These are phyloP conservation scores for Chalaropsis ovoidea DNA, from an alignment of 2,329 filamentous ascomycete genomes.

Conservation along the genomic window DNA sequence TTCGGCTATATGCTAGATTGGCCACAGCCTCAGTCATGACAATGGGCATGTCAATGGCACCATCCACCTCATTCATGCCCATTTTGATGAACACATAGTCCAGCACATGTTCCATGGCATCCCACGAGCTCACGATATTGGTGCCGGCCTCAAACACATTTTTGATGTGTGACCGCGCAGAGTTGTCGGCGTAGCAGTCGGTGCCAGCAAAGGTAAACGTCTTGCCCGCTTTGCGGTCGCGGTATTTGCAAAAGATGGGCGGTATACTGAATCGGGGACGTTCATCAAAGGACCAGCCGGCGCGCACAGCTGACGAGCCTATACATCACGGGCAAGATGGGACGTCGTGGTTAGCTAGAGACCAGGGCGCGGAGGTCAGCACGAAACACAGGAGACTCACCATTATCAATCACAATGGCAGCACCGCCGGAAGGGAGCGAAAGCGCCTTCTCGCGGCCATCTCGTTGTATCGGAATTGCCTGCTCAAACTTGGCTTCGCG, in stretches of 20 bases:
- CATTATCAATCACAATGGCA: constrained; percentile 97
- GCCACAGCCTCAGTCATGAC: constrained; percentile 94
- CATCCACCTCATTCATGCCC: constrained; percentile 66
- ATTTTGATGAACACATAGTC: constrained; percentile 94
- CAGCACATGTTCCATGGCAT: constrained; percentile 87
- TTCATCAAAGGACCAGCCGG: constrained; percentile 89
- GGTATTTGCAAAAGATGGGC: constrained; percentile 88
- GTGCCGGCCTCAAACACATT: constrained; percentile 84
- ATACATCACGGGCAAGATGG: constrained; percentile 13
- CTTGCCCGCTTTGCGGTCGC: constrained; percentile 84
- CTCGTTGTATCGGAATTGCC: constrained; percentile 44
- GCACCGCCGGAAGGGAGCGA: constrained; percentile 46
- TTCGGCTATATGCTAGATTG: constrained; percentile 78
- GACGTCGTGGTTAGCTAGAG: constrained; percentile 24
- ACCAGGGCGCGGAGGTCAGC: background rate
- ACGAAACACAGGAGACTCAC: constrained; percentile 39
- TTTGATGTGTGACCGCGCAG: constrained; percentile 78
- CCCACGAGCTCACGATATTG: constrained; percentile 93
- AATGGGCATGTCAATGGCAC: constrained; percentile 71
- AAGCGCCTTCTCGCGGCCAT: constrained; percentile 62
- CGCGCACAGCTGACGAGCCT: constrained; percentile 83
- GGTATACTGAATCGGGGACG: constrained; percentile 70
- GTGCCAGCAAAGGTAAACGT: constrained; percentile 86
- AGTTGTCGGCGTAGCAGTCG: constrained; percentile 91
- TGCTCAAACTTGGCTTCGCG: constrained; percentile 53